phyloP scores from a whole-genome alignment of 1,284 basidiomycete genomes.

The Sporisorium sorghi region DNA sequence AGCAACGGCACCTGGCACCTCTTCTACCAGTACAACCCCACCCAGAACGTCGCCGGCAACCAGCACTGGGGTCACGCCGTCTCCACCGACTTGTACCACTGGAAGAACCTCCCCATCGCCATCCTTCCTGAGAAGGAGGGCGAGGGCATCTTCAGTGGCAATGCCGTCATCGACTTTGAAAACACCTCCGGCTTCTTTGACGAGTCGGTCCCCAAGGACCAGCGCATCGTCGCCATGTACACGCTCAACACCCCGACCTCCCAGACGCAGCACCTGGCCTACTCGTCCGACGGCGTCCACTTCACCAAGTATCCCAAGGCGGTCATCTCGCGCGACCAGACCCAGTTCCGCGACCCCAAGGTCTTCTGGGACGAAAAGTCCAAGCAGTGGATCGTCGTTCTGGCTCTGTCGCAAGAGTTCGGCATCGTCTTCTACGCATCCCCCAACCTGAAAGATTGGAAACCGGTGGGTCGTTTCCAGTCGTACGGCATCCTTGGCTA shows the following conservation, averaged over 20 bases:
- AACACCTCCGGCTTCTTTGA: conserved; percentile 72
- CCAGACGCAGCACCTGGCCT: conserved; percentile 70
- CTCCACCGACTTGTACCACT: conserved; percentile 70
- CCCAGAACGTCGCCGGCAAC: conserved; percentile 69
- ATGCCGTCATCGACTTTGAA: conserved; percentile 70
- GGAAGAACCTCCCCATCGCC: conserved; percentile 70
- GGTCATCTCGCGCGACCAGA: conserved; percentile 66
- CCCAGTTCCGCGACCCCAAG: conserved; percentile 71
- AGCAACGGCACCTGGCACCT: conserved; percentile 71
- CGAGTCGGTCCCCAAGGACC: conserved; percentile 62
- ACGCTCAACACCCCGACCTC: conserved; percentile 69
- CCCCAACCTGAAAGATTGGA: conserved; percentile 70
- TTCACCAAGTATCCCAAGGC: conserved; percentile 69
- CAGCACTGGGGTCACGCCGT: conserved; percentile 72
- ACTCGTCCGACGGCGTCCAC: conserved; percentile 70
- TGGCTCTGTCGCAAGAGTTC: conserved; percentile 69
- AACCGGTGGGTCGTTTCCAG: conserved; percentile 68
- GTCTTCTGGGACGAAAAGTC: conserved; percentile 69
- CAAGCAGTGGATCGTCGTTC: conserved; percentile 70
- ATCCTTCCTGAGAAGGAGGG: conserved; percentile 61
- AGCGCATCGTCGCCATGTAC: conserved; percentile 71
- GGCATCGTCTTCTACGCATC: conserved; percentile 70
- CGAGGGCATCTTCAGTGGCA: conserved; percentile 70
- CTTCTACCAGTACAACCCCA: conserved; percentile 71
- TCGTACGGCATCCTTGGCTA: conserved; percentile 65